Evolutionary conservation across 176 grass and related monocot species (phyloP).

Genomic region (Triticum timopheevii): DNA sequence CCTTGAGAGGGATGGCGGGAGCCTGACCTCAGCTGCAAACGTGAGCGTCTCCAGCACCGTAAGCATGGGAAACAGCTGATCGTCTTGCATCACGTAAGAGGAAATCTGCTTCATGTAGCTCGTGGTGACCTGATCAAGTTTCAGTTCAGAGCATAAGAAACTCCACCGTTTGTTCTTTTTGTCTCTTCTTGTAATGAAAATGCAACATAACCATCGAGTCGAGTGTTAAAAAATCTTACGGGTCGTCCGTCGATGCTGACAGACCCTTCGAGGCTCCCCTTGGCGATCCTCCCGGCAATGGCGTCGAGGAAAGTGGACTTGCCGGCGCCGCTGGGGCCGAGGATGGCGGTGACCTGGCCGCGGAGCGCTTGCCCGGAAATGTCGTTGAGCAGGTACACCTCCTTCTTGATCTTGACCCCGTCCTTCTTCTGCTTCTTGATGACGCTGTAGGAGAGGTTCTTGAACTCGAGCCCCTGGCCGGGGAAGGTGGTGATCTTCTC

Average conservation of each 20-base stretch:
- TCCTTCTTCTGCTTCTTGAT: constrained; percentile 77
- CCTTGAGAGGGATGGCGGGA: constrained; percentile 54
- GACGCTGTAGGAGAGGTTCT: constrained; percentile 66
- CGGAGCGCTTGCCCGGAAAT: constrained; percentile 65
- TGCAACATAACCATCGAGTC: neutral
- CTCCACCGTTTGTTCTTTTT: neutral
- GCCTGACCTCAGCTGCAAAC: constrained; percentile 68
- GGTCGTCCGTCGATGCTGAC: constrained; percentile 51
- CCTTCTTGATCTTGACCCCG: constrained; percentile 51
- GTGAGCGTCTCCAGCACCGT: constrained; percentile 68
- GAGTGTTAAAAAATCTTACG: constrained; percentile 28
- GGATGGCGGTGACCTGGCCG: constrained; percentile 53
- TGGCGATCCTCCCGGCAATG: constrained; percentile 59
- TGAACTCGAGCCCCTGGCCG: constrained; percentile 65
- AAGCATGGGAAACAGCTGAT: constrained; percentile 72
- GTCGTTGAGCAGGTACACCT: constrained; percentile 66
- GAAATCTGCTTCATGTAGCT: constrained; percentile 86
- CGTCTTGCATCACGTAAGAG: constrained; percentile 83
- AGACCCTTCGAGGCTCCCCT: constrained; percentile 62
- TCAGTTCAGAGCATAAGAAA: constrained; percentile 3
- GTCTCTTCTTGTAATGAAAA: neutral
- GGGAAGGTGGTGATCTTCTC: constrained; percentile 39
- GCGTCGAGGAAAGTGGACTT: constrained; percentile 82
- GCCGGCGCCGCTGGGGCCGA: constrained; percentile 69
- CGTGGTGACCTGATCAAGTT: constrained; percentile 53